Evolutionary conservation across 208 protist genomes (phyloP), one percentile per base, ranked within the genome.

Genomic region (Trypanosoma caninum): DNA sequence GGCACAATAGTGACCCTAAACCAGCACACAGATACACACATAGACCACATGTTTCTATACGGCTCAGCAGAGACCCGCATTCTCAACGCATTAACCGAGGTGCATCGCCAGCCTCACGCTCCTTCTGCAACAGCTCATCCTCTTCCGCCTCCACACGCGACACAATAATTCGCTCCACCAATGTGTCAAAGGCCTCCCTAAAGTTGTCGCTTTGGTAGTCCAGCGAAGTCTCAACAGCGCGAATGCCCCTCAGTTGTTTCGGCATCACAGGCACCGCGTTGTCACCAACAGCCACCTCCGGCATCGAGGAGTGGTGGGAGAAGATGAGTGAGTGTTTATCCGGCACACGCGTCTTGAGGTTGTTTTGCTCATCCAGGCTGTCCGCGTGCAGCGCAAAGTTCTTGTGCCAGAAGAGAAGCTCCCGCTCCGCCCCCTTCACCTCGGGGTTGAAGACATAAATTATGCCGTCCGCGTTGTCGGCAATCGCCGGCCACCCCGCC

Each of bases 341-440:
- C 20, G 60, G 37, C 37, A 91, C 82, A 11, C 84, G 78, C 44
- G 59, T 18, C 5, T 69, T 74, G 38, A 82, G 84, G 68, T 92
- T 91, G 52, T 84, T 85, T 8, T 71, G 40, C 9, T 80, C 81
- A 53, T 93, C 87, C 3, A 88, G 58, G 55, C 85, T 66, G 16
- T 84, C 69, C 46, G 86, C 80, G 50, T 87, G 74, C 14, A 87
- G 34, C 3, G 82, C 82, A 62, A 96, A 97, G 27, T 89, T 80
- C 66, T 96, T 97, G 72, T 93, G 75, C 90, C 92, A 97, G 56
- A 94, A 64, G 58, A 80, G 65, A 5, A 97, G 69, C 67, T 97
- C 89, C 61, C 83, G 87, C 65, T 91, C 80, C 13, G 78, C 61
- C 42, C 80, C 76, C 45, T 75, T 74, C 28, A 93, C 65, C 42